Percentiles rank a stretch among this genome's conserved stretches.
These are phyloP conservation scores for Chlamydomonas sp. DNA, from an alignment of 139 green algal genomes.

Conservation along the genomic window DNA sequence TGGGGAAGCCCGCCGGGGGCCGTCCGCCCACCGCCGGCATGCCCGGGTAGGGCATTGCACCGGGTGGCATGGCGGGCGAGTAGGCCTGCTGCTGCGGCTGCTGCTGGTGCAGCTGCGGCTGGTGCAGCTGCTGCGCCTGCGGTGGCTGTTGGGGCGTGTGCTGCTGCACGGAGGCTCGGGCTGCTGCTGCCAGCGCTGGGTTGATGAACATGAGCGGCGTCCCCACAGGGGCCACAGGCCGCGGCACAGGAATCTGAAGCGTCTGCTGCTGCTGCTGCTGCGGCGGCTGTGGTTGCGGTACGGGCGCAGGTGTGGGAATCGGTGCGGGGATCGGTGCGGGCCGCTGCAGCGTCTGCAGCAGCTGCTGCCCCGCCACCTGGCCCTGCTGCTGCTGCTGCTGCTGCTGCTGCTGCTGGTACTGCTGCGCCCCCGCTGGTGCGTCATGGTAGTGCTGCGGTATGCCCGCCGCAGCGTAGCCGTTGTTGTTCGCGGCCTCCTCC, in stretches of 20 bases:
- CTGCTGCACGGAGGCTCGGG: background rate
- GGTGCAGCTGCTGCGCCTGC: slow-evolving; percentile 9
- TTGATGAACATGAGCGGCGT: slow-evolving; percentile 1
- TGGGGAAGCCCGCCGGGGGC: background rate
- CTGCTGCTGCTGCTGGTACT: background rate
- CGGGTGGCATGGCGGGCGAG: background rate
- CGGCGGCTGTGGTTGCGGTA: background rate
- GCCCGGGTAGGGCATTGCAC: background rate
- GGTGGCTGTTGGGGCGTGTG: background rate
- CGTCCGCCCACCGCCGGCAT: background rate
- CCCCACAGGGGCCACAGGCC: background rate
- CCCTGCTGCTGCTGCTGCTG: background rate
- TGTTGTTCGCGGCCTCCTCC: too few species aligned
- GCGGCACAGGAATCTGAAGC: background rate
- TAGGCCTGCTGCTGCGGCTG: background rate
- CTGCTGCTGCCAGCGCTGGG: slow-evolving; percentile 2
- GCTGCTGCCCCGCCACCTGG: background rate
- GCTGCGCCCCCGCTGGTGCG: background rate
- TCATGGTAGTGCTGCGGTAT: background rate
- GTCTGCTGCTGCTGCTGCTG: background rate
- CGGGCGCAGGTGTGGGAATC: background rate
- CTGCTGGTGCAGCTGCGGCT: background rate
- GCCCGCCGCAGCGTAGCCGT: too few species aligned
- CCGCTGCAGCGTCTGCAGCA: slow-evolving; percentile 23
- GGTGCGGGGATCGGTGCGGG: background rate